Evolutionary conservation across 164 flowering plant species (phyloP).

Genomic region (Macadamia integrifolia): DNA sequence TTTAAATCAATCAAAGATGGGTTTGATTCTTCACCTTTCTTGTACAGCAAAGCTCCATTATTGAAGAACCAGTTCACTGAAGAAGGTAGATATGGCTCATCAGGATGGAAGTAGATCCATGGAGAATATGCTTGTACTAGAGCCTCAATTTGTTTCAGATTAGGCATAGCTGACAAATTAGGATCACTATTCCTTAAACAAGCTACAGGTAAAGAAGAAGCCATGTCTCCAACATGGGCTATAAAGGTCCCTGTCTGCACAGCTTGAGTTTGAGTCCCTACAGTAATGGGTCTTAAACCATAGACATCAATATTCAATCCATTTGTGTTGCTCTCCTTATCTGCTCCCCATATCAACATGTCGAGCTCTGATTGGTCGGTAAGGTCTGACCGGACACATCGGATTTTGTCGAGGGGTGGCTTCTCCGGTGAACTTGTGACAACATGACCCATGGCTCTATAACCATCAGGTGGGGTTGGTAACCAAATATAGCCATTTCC

Average conservation of each 20-base stretch:
- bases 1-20: conserved; percentile 42
- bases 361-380: conserved; percentile 47
- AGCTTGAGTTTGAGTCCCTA: conserved; percentile 46
- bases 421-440: conserved; percentile 58
- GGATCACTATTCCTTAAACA: conserved; percentile 47
- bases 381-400: conserved; percentile 63
- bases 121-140: conserved; percentile 59
- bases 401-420: conserved; percentile 55
- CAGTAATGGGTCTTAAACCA: conserved; percentile 33
- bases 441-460: conserved; percentile 50
- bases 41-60: conserved; percentile 59
- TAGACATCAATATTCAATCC: conserved; percentile 27
- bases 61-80: conserved; percentile 71
- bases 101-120: conserved; percentile 64
- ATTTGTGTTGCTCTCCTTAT: conserved; percentile 8
- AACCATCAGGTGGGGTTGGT: conserved; percentile 64
- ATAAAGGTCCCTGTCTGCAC: conserved; percentile 54
- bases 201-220: conserved; percentile 21
- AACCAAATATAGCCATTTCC: conserved; percentile 58
- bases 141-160: conserved; percentile 38
- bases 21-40: conserved; percentile 42
- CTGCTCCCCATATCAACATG: conserved; percentile 47
- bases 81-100: conserved; percentile 65
- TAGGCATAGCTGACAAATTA: conserved; percentile 47
- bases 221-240: conserved; percentile 11